phyloP scores from a whole-genome alignment of 2,329 filamentous ascomycete species.

The Aurifilum marmelostoma region DNA sequence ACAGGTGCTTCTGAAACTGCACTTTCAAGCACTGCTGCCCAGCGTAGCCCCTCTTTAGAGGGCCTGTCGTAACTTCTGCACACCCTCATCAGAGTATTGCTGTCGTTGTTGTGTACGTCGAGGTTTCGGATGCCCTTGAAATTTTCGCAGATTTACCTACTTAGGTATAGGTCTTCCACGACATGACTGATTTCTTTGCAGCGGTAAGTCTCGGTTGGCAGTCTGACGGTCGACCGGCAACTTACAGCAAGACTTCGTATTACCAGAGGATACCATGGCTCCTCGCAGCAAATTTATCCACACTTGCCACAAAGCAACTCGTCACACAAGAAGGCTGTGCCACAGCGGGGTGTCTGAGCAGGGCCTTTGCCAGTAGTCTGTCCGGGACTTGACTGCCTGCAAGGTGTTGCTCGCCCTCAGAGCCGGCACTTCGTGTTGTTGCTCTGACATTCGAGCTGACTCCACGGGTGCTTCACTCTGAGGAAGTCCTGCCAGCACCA shows the following conservation, averaged over 20 bases:
- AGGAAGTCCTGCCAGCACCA: background rate
- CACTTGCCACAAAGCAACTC: background rate
- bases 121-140: too few species aligned
- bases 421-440: background rate
- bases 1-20: background rate
- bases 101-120: background rate
- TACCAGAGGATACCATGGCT: background rate
- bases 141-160: background rate
- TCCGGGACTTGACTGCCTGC: background rate
- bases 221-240: background rate
- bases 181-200: background rate
- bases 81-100: background rate
- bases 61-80: background rate
- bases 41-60: background rate
- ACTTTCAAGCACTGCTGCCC: conserved; percentile 6
- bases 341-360: background rate
- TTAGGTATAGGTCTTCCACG: background rate
- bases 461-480: background rate
- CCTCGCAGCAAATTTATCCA: background rate
- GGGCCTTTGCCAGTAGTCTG: background rate
- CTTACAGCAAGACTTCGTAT: background rate
- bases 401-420: background rate
- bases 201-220: background rate
- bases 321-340: background rate
- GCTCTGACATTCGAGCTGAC: background rate